Evolutionary conservation across 495 filamentous ascomycete genomes (phyloP), one percentile per base, ranked within the genome.

Genomic region (Penicillium coffeae): DNA sequence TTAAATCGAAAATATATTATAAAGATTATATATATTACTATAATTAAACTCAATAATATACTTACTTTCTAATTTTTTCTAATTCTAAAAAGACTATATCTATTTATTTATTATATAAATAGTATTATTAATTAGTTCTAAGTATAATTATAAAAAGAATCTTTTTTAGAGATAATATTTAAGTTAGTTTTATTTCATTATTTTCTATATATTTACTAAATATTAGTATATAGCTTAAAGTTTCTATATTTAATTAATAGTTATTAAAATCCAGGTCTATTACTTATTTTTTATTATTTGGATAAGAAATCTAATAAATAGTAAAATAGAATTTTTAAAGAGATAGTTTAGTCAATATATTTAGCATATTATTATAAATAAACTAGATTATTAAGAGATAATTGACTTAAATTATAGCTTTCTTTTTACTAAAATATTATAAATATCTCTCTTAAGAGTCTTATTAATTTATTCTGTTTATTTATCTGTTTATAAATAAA

Each of bases 401-500:
- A 19, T 20, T 36, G 13, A 32, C 38, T 16, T 44, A 43, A 14
- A 38, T 18, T n/a, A 34, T 25, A 22, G 19, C 2, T 25, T 38
- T 0, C 27, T 14, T 38, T 65, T 72, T 39, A 40, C 43, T 45
- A 45, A 39, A 51, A 19, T 10, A 45, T 32, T 20, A 25, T 5
- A 46, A 20, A 20, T 45, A 45, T n/a, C 25, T 39, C 32, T 45
- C 20, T 48, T 20, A 20, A 43, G 15, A n/a, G 19, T 35, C 36
- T 52, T 25, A 18, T 47, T 52, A 15, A 35, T 42, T 18, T 36
- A 43, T 32, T 62, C 43, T 12, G 46, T 62, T 53, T 58, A 43
- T 4, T 45, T 48, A 49, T 64, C 48, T 12, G 47, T 42, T 35
- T 49, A 65, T 72, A 38, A n/a, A 43, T 43, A 42, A 38, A 53